phyloP scores from a whole-genome alignment of 352 stramenopile genomes.

The Pythium vanterpoolii region DNA sequence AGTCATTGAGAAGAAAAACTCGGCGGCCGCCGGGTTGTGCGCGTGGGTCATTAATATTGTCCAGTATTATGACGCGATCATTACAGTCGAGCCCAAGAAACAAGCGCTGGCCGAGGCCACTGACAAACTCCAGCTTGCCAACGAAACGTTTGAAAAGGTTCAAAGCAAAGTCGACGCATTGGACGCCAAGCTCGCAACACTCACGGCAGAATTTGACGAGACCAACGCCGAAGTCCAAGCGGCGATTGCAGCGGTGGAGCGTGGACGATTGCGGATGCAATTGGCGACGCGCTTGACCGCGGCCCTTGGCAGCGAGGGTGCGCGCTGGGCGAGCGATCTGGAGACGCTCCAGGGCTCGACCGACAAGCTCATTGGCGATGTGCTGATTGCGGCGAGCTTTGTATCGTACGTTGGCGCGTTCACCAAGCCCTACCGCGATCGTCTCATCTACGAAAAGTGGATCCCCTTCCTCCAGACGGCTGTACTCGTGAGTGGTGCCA shows the following conservation, averaged over 20 bases:
- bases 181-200: constrained; percentile 77
- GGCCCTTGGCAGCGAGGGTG: constrained; percentile 92
- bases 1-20: constrained; percentile 83
- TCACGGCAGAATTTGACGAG: constrained; percentile 82
- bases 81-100: constrained; percentile 93
- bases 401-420: constrained; percentile 94
- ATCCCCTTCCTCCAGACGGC: constrained; percentile 81
- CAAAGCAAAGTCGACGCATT: constrained; percentile 87
- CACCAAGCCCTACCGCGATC: constrained; percentile 90
- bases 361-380: constrained; percentile 85
- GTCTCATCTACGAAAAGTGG: constrained; percentile 84
- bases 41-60: constrained; percentile 91
- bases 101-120: constrained; percentile 69
- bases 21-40: constrained; percentile 67
- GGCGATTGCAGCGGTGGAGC: constrained; percentile 85
- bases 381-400: constrained; percentile 90
- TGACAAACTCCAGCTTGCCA: constrained; percentile 81
- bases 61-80: constrained; percentile 93
- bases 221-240: constrained; percentile 89
- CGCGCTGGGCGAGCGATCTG: constrained; percentile 87
- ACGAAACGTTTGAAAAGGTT: constrained; percentile 83
- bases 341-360: constrained; percentile 65
- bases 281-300: constrained; percentile 90
- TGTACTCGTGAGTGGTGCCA: constrained; percentile 22
- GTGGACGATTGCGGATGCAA: constrained; percentile 86